Percentiles rank a stretch among this genome's conserved stretches.
Evolutionary conservation across 768 basidiomycete species (phyloP).

Genomic region (Xerocomellus intermedius): DNA sequence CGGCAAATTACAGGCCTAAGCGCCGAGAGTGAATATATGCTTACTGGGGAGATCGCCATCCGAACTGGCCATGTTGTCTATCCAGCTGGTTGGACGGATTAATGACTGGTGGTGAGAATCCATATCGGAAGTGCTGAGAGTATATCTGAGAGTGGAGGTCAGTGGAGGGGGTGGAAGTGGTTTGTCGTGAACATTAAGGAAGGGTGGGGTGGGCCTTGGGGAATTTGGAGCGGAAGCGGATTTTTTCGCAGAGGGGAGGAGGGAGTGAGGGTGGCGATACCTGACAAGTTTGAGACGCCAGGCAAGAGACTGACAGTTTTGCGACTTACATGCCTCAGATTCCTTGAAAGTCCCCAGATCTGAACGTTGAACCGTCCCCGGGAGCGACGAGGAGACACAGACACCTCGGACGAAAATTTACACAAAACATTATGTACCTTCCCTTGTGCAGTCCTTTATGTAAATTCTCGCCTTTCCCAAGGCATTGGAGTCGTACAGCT

Average conservation of each 20-base stretch:
- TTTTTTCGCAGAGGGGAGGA: slow-evolving; percentile 23
- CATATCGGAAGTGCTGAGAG: slow-evolving; percentile 27
- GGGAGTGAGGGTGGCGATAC: slow-evolving; percentile 23
- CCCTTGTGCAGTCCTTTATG: slow-evolving; percentile 23
- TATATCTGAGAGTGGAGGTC: slow-evolving; percentile 23
- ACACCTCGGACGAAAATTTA: background rate
- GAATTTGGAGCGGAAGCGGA: slow-evolving; percentile 29
- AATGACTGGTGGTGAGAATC: slow-evolving; percentile 22
- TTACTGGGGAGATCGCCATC: slow-evolving; percentile 20
- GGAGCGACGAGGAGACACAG: slow-evolving; percentile 2
- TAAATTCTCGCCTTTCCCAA: slow-evolving; percentile 27
- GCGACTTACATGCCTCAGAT: slow-evolving; percentile 24
- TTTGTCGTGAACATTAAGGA: slow-evolving; percentile 31
- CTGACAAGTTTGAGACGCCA: slow-evolving; percentile 7
- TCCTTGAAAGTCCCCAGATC: background rate
- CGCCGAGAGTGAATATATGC: slow-evolving; percentile 9
- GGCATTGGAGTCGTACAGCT: slow-evolving; percentile 1
- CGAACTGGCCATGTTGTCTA: slow-evolving; percentile 13
- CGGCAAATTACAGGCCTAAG: slow-evolving; percentile 6
- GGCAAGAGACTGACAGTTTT: background rate
- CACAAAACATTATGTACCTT: slow-evolving; percentile 21
- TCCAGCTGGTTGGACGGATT: slow-evolving; percentile 26
- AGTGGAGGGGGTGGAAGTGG: slow-evolving; percentile 41
- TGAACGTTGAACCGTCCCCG: background rate
- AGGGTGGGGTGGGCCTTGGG: slow-evolving; percentile 11